Evolutionary conservation across 1,284 basidiomycete species (phyloP).

Genomic region (Phellinidium pouzarii): DNA sequence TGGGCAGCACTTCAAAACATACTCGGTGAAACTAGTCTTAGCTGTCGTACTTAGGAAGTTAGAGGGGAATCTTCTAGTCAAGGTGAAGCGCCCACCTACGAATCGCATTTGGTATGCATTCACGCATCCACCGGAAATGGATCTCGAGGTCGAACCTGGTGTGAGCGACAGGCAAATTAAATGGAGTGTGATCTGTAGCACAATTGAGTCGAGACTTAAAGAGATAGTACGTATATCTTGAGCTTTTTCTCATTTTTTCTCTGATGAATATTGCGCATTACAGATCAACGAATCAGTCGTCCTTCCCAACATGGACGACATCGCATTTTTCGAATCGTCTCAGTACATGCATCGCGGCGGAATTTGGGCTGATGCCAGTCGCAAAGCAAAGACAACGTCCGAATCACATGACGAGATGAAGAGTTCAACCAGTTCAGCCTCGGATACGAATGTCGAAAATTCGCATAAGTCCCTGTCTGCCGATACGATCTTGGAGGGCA

Average conservation of each 20-base stretch:
- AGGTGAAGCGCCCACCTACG: constrained; percentile 92
- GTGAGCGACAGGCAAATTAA: constrained; percentile 90
- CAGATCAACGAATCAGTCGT: constrained; percentile 92
- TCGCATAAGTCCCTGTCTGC: constrained; percentile 28
- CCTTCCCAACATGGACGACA: constrained; percentile 96
- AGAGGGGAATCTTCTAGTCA: constrained; percentile 86
- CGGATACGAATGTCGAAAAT: constrained; percentile 17
- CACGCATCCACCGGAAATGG: constrained; percentile 86
- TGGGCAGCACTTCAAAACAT: constrained; percentile 79
- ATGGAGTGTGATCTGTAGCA: constrained; percentile 86
- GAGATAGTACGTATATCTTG: constrained; percentile 66
- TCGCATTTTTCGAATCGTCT: constrained; percentile 87
- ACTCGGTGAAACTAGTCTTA: constrained; percentile 83
- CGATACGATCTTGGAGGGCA: constrained; percentile 23
- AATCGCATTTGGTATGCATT: constrained; percentile 98
- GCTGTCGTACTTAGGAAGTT: constrained; percentile 83
- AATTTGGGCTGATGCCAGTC: constrained; percentile 78
- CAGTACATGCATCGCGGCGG: constrained; percentile 72
- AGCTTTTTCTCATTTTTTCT: not conserved
- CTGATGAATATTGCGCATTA: not conserved
- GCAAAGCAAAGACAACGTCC: constrained; percentile 29
- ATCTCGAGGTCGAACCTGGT: constrained; percentile 85
- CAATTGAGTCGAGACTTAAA: constrained; percentile 83
- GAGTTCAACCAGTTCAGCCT: constrained; percentile 18
- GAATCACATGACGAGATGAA: constrained; percentile 21